Conservation (phyloP, 306 rosid genomes). For the Quercus rubra region DNA sequence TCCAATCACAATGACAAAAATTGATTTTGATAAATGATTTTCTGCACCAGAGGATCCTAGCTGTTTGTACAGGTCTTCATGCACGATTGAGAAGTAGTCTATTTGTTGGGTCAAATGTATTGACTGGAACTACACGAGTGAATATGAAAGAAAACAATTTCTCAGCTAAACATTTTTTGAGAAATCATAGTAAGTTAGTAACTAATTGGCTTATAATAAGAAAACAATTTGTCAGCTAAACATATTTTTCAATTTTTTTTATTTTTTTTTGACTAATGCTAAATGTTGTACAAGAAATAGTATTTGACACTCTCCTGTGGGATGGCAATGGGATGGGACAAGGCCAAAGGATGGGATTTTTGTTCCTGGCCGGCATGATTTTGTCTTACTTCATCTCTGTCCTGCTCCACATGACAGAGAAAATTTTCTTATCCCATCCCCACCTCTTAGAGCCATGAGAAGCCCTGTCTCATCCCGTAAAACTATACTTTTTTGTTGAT, state of each 20-base stretch:
- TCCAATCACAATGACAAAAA: constrained; percentile 55
- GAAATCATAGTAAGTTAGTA: not conserved
- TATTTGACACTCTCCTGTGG: no score
- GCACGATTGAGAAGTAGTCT: constrained; percentile 34
- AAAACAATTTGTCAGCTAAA: not conserved
- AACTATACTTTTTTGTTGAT: no score
- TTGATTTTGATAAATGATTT: constrained; percentile 49
- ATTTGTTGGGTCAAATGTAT: constrained; percentile 51
- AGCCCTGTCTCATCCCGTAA: no score
- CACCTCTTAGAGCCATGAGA: no score
- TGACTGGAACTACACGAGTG: constrained; percentile 33
- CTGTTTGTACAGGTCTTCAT: constrained; percentile 27
- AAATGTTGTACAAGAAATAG: no score
- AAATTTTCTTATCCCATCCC: no score
- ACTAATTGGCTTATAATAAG: no score
- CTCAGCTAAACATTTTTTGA: not conserved
- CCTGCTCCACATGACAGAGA: accelerated
- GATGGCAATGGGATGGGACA: no score
- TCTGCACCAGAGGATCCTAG: constrained; percentile 33
- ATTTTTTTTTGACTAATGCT: no score
- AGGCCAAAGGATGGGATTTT: no score
- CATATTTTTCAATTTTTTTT: no score
- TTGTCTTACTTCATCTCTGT: accelerated
- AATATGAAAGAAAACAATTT: not conserved
- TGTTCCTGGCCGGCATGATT: no score